phyloP scores from a whole-genome alignment of 2,329 filamentous ascomycete genomes.

The Epichloe gansuensis region DNA sequence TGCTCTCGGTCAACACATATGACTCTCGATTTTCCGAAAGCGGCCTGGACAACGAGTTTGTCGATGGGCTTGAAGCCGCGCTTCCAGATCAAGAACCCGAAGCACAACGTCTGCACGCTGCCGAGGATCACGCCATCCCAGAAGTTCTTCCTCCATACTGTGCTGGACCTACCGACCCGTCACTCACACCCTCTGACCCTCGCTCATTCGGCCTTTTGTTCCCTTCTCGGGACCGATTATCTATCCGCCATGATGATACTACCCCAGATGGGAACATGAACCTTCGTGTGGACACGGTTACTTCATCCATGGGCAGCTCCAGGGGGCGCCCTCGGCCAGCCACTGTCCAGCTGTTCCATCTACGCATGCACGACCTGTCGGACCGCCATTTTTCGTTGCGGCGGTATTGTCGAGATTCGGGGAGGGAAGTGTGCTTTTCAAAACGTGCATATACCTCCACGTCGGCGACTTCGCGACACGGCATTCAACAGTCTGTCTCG shows the following conservation, averaged over 20 bases:
- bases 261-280: constrained; percentile 95
- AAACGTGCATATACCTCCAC: constrained; percentile 47
- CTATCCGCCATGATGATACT: constrained; percentile 80
- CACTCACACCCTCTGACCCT: constrained; percentile 51
- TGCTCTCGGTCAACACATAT: constrained; percentile 63
- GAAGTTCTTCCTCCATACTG: constrained; percentile 1
- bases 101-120: not conserved
- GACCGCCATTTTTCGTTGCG: constrained; percentile 81
- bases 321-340: constrained; percentile 16
- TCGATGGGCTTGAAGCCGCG: constrained; percentile 13
- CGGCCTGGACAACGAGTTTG: constrained; percentile 16
- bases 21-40: constrained; percentile 49
- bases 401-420: constrained; percentile 84
- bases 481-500: constrained; percentile 21
- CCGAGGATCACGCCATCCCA: constrained; percentile 3
- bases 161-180: not conserved
- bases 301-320: constrained; percentile 21
- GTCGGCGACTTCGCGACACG: constrained; percentile 3
- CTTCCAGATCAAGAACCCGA: not conserved
- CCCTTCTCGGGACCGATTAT: constrained; percentile 67
- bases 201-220: constrained; percentile 75
- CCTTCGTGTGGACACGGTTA: constrained; percentile 70
- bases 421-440: constrained; percentile 82
- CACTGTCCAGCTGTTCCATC: constrained; percentile 70
- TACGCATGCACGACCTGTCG: constrained; percentile 85